Evolutionary conservation across 1,284 basidiomycete species (phyloP), one percentile per base, ranked within the genome.

Genomic region (Afroboletus lepidellus): DNA sequence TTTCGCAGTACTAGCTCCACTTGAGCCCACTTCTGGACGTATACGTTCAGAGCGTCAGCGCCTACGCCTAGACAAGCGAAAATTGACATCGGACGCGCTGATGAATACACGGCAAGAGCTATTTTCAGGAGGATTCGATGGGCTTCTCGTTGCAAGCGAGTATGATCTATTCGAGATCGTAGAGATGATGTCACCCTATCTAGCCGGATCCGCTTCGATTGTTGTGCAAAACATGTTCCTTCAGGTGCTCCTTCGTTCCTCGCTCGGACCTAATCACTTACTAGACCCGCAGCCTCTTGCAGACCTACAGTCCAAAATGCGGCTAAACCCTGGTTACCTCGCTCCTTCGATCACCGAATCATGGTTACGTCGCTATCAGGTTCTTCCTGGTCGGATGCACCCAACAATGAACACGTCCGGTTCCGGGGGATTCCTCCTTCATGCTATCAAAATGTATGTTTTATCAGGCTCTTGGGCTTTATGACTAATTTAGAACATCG

Each of bases 351-450:
- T 99, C 15, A 89, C 90, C 2, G 96, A 99, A 73, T 81, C 86
- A 11, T 99, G 92, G 89, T 72, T 94, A 45, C 81, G 97, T 46
- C 82, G 84, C 58, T 99, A 98, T 74, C 96, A 98, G 69, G 89
- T 95, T 11, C 77, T 99, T 18, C 96, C 96, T 23, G 96, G 96
- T 15, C 81, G 97, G 30, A 97, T 93, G 38, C 97, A 99, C 74
- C 97, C 97, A 1, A 85, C 84, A 60, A 99, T 99, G 97, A 87
- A 79, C 53, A 92, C 87, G 44, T 89, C 91, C 16, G 92, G 91
- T 2, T 88, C 89, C 3, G 94, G 92, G 5, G 96, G 97, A 0
- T 98, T 86, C 72, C 74, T 99, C 25, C 76, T 98, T 43, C 86
- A 91, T 66, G 83, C 87, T 8, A 86, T 87, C 36, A 90, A 90